A percentile compares a stretch with the other conserved stretches of the same genome.
Evolutionary conservation across 2,329 filamentous ascomycete species (phyloP).

Genomic region (Colletotrichum tropicicola): DNA sequence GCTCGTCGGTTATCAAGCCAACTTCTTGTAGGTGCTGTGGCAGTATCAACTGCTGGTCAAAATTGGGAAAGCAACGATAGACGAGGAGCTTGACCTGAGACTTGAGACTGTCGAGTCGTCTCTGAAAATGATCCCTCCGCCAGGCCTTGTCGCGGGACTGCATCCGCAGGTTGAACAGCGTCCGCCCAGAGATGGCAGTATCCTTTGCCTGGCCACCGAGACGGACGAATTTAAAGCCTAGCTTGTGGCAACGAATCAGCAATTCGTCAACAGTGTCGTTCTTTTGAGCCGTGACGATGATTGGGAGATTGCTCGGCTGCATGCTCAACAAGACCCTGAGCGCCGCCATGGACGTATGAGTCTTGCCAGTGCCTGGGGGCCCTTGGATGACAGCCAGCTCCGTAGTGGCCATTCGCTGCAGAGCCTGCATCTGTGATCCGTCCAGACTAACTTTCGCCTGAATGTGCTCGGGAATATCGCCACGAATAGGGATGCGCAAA

Average conservation of each 20-base stretch:
- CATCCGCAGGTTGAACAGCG: slow-evolving; percentile 68
- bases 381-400: slow-evolving; percentile 83
- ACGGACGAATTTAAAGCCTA: slow-evolving; percentile 64
- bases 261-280: slow-evolving; percentile 92
- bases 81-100: slow-evolving; percentile 1
- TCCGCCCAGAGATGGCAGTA: slow-evolving; percentile 70
- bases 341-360: slow-evolving; percentile 79
- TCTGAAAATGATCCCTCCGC: slow-evolving; percentile 1
- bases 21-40: slow-evolving; percentile 9
- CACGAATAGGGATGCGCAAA: not conserved
- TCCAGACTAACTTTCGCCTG: slow-evolving; percentile 62
- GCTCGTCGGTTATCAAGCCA: slow-evolving; percentile 8
- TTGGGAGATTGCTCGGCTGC: slow-evolving; percentile 66
- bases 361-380: slow-evolving; percentile 81
- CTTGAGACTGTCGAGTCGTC: slow-evolving; percentile 1
- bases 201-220: slow-evolving; percentile 76
- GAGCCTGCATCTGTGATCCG: slow-evolving; percentile 73
- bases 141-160: slow-evolving; percentile 17
- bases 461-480: slow-evolving; percentile 20
- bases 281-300: slow-evolving; percentile 86
- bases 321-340: slow-evolving; percentile 73
- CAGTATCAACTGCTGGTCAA: not conserved
- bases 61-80: not conserved
- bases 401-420: slow-evolving; percentile 75
- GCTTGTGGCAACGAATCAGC: slow-evolving; percentile 65